These are phyloP conservation scores for Lolium multiflorum DNA, from an alignment of 176 grass and related monocot species.

Conservation along the genomic window DNA sequence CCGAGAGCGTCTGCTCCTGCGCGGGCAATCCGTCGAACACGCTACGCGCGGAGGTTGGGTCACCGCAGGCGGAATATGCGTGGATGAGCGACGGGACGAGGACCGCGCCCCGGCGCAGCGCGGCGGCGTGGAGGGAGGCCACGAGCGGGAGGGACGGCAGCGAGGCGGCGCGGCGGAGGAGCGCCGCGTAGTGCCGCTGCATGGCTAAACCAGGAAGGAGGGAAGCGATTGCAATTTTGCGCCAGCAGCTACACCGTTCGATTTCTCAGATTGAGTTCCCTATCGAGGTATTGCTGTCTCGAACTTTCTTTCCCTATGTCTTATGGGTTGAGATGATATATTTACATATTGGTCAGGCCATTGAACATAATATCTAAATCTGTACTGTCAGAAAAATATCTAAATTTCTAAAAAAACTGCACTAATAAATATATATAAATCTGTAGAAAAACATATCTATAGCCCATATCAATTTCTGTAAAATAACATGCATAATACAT, in stretches of 20 bases:
- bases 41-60: slow-evolving; percentile 16
- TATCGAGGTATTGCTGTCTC: too few relatives aligned
- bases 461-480: too few relatives aligned
- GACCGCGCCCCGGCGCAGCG: slow-evolving; percentile 6
- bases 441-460: too few relatives aligned
- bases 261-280: not conserved
- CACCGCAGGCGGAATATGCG: slow-evolving; percentile 20
- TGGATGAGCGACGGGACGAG: slow-evolving; percentile 41
- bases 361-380: too few relatives aligned
- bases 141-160: slow-evolving; percentile 41
- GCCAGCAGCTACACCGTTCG: not conserved
- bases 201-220: slow-evolving; percentile 5
- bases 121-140: slow-evolving; percentile 39
- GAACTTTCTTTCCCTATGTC: too few relatives aligned
- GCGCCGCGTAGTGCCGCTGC: slow-evolving; percentile 37
- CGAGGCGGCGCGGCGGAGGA: slow-evolving; percentile 39
- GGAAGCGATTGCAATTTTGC: not conserved
- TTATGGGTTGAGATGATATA: too few relatives aligned
- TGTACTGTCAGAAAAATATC: too few relatives aligned
- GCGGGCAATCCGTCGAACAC: slow-evolving; percentile 45
- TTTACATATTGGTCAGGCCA: too few relatives aligned
- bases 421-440: too few relatives aligned
- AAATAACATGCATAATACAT: too few relatives aligned
- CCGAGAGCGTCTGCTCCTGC: slow-evolving; percentile 26
- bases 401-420: too few relatives aligned